These are phyloP conservation scores for Leccinum olivaceopallidum DNA, from an alignment of 768 basidiomycete genomes.

Conservation along the genomic window DNA sequence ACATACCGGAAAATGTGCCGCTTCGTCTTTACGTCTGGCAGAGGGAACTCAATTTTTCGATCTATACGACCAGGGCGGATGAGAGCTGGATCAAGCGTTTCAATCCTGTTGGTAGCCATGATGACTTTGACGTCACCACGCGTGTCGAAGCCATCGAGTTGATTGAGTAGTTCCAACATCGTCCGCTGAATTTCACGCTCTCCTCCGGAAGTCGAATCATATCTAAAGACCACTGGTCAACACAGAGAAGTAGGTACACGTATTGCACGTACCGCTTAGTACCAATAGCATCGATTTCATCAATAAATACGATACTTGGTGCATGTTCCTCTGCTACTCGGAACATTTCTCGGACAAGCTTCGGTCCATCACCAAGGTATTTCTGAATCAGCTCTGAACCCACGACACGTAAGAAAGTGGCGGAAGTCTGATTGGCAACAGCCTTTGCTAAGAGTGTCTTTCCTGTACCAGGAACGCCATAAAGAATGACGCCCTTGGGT, in stretches of 20 bases:
- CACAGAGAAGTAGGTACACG: neutral
- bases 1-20: slow-evolving; percentile 93
- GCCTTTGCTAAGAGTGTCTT: slow-evolving; percentile 98
- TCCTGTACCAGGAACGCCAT: slow-evolving; percentile 97
- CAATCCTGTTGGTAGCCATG: slow-evolving; percentile 99
- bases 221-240: slow-evolving; percentile 47
- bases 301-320: slow-evolving; percentile 98
- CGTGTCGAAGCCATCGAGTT: slow-evolving; percentile 99
- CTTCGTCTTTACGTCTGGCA: slow-evolving; percentile 98
- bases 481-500: slow-evolving; percentile 99
- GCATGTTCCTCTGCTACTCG: slow-evolving; percentile 97
- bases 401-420: slow-evolving; percentile 96
- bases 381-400: slow-evolving; percentile 99
- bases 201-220: slow-evolving; percentile 97
- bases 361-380: slow-evolving; percentile 98
- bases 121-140: slow-evolving; percentile 99
- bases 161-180: slow-evolving; percentile 98
- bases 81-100: slow-evolving; percentile 94
- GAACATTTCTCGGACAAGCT: slow-evolving; percentile 96
- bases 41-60: slow-evolving; percentile 96
- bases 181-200: slow-evolving; percentile 99
- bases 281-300: slow-evolving; percentile 98
- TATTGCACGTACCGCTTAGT: slow-evolving; percentile 80
- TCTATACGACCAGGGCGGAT: slow-evolving; percentile 99
- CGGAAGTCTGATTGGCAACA: slow-evolving; percentile 97